phyloP scores from a whole-genome alignment of 78 protist genomes.

The Dictyostelium capitatum region DNA sequence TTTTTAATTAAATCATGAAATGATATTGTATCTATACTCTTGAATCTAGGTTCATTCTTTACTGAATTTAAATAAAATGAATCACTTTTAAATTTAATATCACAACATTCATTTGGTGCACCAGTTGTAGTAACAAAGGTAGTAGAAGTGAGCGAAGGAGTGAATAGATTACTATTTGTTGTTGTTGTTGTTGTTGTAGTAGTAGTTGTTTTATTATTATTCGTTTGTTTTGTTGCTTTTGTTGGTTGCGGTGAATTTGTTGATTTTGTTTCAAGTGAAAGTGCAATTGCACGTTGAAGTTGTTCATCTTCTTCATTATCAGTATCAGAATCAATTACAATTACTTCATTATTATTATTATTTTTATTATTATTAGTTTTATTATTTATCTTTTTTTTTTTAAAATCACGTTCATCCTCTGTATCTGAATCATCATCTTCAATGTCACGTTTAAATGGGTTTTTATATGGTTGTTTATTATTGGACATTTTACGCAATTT shows the following conservation, averaged over 20 bases:
- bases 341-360: not conserved
- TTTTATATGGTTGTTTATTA: too few relatives aligned
- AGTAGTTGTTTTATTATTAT: too few relatives aligned
- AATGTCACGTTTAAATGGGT: not conserved
- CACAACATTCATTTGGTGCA: too few relatives aligned
- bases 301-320: slow-evolving; percentile 22
- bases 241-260: too few relatives aligned
- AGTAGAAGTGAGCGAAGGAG: too few relatives aligned
- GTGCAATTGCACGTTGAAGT: slow-evolving; percentile 3
- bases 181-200: too few relatives aligned
- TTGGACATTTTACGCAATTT: too few relatives aligned
- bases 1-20: not conserved
- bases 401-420: not conserved
- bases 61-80: slow-evolving; percentile 45
- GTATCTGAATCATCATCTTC: not conserved
- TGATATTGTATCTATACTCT: not conserved
- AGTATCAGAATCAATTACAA: not conserved
- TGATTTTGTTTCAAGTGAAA: not conserved
- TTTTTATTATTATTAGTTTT: too few relatives aligned
- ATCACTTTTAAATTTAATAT: not conserved
- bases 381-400: too few relatives aligned
- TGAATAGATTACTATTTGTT: too few relatives aligned
- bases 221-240: too few relatives aligned
- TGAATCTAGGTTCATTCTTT: not conserved
- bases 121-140: too few relatives aligned